Evolutionary conservation across 179 eudicot species (phyloP).

Genomic region (Actinidia chinensis): DNA sequence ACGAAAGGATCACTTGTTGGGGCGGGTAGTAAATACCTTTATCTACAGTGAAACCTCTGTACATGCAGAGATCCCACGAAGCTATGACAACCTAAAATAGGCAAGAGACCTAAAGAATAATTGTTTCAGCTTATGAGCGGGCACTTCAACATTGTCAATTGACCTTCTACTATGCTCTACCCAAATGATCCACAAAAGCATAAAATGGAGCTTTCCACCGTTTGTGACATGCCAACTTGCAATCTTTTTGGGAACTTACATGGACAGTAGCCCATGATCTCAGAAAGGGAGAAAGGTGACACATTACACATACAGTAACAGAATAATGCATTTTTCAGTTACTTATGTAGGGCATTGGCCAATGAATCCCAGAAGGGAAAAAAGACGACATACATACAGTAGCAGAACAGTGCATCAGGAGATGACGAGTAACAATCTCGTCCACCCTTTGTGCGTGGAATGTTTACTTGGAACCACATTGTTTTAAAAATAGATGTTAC

Average conservation of each 20-base stretch:
- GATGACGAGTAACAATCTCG: neutral
- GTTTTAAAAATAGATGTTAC: no score
- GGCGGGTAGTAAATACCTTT: no score
- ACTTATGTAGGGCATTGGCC: no score
- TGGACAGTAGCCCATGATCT: neutral
- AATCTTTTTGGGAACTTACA: neutral
- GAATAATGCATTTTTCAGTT: neutral
- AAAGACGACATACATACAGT: no score
- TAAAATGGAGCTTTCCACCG: neutral
- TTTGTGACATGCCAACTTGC: neutral
- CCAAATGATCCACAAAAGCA: neutral
- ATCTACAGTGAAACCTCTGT: no score
- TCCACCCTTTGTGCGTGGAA: neutral
- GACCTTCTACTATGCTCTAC: neutral
- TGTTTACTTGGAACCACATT: neutral
- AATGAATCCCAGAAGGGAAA: no score
- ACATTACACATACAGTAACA: neutral
- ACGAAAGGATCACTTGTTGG: no score
- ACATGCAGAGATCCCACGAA: neutral
- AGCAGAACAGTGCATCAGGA: no score
- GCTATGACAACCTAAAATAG: neutral
- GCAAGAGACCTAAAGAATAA: neutral
- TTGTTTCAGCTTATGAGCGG: neutral
- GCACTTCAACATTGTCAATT: no score
- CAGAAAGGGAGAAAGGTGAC: no score